Evolutionary conservation across 2,329 filamentous ascomycete genomes (phyloP), one percentile per base, ranked within the genome.

Genomic region (Aspergillus texensis): DNA sequence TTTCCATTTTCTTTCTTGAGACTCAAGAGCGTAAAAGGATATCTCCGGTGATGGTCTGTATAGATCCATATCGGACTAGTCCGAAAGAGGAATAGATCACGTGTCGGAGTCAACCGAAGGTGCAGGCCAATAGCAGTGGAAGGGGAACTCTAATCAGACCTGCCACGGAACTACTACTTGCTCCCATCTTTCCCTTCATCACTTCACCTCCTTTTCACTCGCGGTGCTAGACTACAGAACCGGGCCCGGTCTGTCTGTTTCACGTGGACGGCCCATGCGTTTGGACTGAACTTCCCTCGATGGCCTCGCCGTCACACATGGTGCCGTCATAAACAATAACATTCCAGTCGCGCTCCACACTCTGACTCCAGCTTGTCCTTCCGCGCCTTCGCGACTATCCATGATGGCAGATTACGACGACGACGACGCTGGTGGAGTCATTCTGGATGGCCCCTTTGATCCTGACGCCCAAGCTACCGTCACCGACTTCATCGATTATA

Each of bases 401-500:
- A 61, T 52, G 24, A 80, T 81, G 79, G 75, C 78, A 54, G 78
- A 80, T 61, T 77, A 77, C 58, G 75, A 76, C 43, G 78, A 76
- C 41, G 78, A 79, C 66, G 77, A 80, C 57, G 75, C 77, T 61
- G 78, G 78, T 43, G 79, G 77, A 62, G 73, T 82, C 59, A 78
- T 80, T 46, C 69, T 80, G n/a, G 79, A 83, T 67, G 79, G 81
- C 28, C 81, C 83, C 58, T 82, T 83, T 60, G 87, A 89, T 72
- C 87, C 88, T 39, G 88, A 90, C 71, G 85, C 87, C 62, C 86
- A 89, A 72, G 85, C 86, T 39, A 89, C 87, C 30, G 85, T 90
- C 53, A 88, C 86, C 67, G 88, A 90, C 75, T 90, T 88, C 75
- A 85, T 89, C 63, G 87, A 89, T 75, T 90, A 89, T 77, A 90